A percentile compares a stretch with the other conserved stretches of the same genome.
phyloP scores from a whole-genome alignment of 495 filamentous ascomycete genomes.

The Xylaria grammica region DNA sequence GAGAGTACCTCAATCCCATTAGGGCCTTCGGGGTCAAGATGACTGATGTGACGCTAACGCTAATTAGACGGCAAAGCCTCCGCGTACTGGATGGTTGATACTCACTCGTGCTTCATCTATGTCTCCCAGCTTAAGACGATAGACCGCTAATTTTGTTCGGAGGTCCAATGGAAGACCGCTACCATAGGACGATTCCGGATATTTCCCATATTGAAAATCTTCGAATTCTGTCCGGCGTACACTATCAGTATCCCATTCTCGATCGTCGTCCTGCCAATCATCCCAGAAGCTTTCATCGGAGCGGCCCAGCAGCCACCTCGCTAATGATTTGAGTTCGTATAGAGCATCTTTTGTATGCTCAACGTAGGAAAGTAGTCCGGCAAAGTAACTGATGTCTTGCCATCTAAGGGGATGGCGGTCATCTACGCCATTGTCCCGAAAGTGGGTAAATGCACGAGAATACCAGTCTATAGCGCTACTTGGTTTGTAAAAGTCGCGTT shows the following conservation, averaged over 20 bases:
- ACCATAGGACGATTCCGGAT: conserved; percentile 69
- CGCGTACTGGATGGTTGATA: not conserved
- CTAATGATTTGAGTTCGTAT: conserved; percentile 66
- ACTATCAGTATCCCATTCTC: conserved; percentile 87
- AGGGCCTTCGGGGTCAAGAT: conserved; percentile 30
- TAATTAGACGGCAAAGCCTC: conserved; percentile 15
- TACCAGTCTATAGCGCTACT: conserved; percentile 66
- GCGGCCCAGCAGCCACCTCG: conserved; percentile 83
- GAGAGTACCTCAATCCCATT: conserved; percentile 24
- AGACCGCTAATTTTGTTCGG: conserved; percentile 84
- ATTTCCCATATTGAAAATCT: conserved; percentile 57
- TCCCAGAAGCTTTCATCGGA: conserved; percentile 81
- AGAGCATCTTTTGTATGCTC: conserved; percentile 68
- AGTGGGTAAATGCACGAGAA: conserved; percentile 61
- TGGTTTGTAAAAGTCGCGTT: conserved; percentile 27
- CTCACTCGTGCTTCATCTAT: conserved; percentile 78
- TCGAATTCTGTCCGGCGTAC: conserved; percentile 65
- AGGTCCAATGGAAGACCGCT: conserved; percentile 79
- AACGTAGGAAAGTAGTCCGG: conserved; percentile 73
- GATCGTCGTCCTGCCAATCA: conserved; percentile 73
- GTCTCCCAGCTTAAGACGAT: conserved; percentile 71
- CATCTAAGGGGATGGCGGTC: conserved; percentile 68
- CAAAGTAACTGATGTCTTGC: conserved; percentile 83
- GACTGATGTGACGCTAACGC: conserved; percentile 37
- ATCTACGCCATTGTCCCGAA: conserved; percentile 45